Base-by-base conservation (phyloP, 2,329 filamentous ascomycete species). In the Colletotrichum sp. region DNA sequence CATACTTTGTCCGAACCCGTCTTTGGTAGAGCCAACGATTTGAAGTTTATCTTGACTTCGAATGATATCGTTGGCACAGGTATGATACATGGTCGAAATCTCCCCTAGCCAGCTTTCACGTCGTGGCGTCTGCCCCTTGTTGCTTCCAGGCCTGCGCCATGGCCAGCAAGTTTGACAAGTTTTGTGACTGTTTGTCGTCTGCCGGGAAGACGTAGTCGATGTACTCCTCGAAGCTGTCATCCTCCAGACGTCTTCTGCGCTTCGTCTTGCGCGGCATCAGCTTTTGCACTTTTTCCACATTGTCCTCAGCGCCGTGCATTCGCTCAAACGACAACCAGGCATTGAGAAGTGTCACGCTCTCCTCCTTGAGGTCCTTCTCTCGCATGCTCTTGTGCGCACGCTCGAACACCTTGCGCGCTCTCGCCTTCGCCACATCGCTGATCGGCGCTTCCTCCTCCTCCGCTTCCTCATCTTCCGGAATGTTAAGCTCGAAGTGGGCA, bases 131-230 rank as follows among this genome's bases (percentile, higher is more conserved):
- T 18, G 87, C 88, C 12, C 86, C 85, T 77, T 88, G 88, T 83
- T 94, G 90, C 88, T 98, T 98, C 95, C 96, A 98, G 79, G 93
- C 92, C 84, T 96, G 93, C 73, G 96, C 96, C 91, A 94, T 94
- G 77, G 95, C 93, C 86, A 98, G 87, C 83, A 98, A 88, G 83
- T 94, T 95, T 67, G 94, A 94, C 84, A 98, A 87, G 80, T 95
- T 96, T 79, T 94, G 94, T 71, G 94, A 94, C 82, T 95, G 94
- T 86, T 95, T 92, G 84, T 98, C 96, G 87, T 98, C 97, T 6
- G 95, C 96, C 1, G 97, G 97, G 91, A 99, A 99, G 38, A 99
- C 92, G 81, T 98, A 98, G 84, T 98, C 97, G 86, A 97, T 92
- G 84, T 98, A 98, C 87, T 99, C 97, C 89, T 99, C 96, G 87